Evolutionary conservation across 495 filamentous ascomycete species (phyloP).

Genomic region (Geopyxis carbonaria): DNA sequence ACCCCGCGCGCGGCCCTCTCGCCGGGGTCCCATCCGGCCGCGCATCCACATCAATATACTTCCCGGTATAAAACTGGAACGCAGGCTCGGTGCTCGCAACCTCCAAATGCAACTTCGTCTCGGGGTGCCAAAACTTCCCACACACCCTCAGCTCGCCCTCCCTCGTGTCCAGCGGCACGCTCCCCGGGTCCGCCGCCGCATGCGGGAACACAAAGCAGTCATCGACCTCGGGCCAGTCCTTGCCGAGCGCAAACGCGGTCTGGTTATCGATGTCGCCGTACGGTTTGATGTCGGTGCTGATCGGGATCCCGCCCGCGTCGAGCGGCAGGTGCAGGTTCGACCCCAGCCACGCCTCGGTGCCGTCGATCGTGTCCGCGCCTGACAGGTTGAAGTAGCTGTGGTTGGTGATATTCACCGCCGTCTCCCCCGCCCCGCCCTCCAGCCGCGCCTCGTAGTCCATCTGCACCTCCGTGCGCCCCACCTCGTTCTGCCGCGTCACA

Average conservation of each 20-base stretch:
- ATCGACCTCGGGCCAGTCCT: conserved; percentile 54
- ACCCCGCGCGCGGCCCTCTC: conserved; percentile 49
- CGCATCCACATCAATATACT: conserved; percentile 52
- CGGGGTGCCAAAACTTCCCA: conserved; percentile 51
- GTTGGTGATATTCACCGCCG: conserved; percentile 79
- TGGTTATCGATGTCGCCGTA: conserved; percentile 46
- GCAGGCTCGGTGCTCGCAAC: conserved; percentile 80
- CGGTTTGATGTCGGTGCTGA: conserved; percentile 33
- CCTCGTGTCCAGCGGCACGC: conserved; percentile 65
- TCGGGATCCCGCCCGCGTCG: conserved; percentile 50
- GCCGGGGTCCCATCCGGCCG: conserved; percentile 46
- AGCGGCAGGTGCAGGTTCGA: conserved; percentile 61
- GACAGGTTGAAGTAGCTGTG: conserved; percentile 93
- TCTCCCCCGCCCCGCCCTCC: conserved; percentile 47
- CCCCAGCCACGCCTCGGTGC: conserved; percentile 52
- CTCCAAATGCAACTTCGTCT: conserved; percentile 59
- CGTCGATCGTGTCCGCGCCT: conserved; percentile 48
- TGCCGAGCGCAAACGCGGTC: conserved; percentile 49
- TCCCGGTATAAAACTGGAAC: conserved; percentile 91
- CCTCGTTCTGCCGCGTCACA: conserved; percentile 31
- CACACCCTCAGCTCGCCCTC: conserved; percentile 41
- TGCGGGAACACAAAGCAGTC: conserved; percentile 64
- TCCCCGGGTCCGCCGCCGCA: conserved; percentile 36
- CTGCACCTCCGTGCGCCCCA: conserved; percentile 49
- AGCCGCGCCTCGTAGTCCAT: conserved; percentile 83